A percentile compares a stretch with the other conserved stretches of the same genome.
phyloP scores from a whole-genome alignment of 805 yeast genomes.

The Myxozyma lipomycoides region DNA sequence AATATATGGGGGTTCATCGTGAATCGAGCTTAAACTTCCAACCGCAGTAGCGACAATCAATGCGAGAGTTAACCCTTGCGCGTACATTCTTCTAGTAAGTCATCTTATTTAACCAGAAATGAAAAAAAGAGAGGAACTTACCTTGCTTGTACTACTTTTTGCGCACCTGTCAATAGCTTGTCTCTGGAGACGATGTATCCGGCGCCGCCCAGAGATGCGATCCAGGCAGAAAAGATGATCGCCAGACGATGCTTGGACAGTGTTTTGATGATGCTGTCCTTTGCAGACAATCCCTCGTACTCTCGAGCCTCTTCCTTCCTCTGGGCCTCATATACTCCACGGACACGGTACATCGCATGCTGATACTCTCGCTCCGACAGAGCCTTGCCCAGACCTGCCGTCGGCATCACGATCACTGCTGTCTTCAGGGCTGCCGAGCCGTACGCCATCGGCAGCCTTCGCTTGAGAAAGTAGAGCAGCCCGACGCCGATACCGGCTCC shows the following conservation, averaged over 20 bases:
- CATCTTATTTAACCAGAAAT: too few species aligned
- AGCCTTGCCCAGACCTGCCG: conserved; percentile 6
- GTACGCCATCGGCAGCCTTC: conserved; percentile 9
- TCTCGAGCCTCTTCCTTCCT: conserved; percentile 3
- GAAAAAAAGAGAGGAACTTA: too few species aligned
- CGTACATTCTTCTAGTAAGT: conserved; percentile 67
- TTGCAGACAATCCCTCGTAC: not conserved
- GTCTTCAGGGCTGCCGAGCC: conserved; percentile 8
- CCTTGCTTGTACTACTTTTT: conserved; percentile 76
- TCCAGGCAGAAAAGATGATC: conserved; percentile 66
- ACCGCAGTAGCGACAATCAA: conserved; percentile 62
- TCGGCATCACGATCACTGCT: conserved; percentile 12
- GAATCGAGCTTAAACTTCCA: conserved; percentile 33
- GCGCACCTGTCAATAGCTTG: conserved; percentile 67
- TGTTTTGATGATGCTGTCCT: conserved; percentile 1
- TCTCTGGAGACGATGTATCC: conserved; percentile 72
- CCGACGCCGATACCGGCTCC: conserved; percentile 13
- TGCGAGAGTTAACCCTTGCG: conserved; percentile 74
- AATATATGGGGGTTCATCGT: conserved; percentile 40
- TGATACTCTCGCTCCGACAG: conserved; percentile 14
- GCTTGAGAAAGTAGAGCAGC: not conserved
- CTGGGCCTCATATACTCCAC: conserved; percentile 12
- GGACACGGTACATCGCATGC: conserved; percentile 13
- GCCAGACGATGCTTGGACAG: conserved; percentile 6
- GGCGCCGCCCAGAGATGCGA: conserved; percentile 72